A percentile compares a stretch with the other conserved stretches of the same genome.
Conservation (phyloP, 345 rosid species). For the Dipteronia dyeriana region DNA sequence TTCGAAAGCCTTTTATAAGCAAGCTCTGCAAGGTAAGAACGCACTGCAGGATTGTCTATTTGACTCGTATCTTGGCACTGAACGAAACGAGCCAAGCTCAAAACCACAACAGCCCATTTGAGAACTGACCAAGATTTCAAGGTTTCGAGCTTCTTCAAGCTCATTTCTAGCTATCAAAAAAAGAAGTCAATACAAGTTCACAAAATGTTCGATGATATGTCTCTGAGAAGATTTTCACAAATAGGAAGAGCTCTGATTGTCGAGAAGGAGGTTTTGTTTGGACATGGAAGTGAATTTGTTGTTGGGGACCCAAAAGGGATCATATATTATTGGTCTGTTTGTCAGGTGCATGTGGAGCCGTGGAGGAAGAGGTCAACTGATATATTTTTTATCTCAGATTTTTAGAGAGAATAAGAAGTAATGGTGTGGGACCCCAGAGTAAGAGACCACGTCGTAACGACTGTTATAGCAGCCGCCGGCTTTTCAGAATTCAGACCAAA, state of each 20-base stretch:
- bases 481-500: no score
- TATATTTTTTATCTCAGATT: no score
- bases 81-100: constrained; percentile 36
- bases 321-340: background rate
- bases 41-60: constrained; percentile 53
- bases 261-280: no score
- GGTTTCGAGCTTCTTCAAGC: constrained; percentile 34
- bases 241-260: no score
- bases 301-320: background rate
- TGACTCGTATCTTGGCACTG: constrained; percentile 58
- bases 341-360: background rate
- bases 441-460: no score
- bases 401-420: background rate
- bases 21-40: constrained; percentile 45
- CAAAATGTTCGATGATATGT: background rate
- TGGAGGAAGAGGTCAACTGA: background rate
- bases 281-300: no score
- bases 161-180: constrained; percentile 25
- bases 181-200: background rate
- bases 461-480: no score
- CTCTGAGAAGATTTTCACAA: no score
- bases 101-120: constrained; percentile 39
- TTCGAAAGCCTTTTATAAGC: constrained; percentile 52
- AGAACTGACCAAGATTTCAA: constrained; percentile 36
- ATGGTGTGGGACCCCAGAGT: no score